Conservation (phyloP, 306 rosid genomes). For the Erythrophleum fordii region DNA sequence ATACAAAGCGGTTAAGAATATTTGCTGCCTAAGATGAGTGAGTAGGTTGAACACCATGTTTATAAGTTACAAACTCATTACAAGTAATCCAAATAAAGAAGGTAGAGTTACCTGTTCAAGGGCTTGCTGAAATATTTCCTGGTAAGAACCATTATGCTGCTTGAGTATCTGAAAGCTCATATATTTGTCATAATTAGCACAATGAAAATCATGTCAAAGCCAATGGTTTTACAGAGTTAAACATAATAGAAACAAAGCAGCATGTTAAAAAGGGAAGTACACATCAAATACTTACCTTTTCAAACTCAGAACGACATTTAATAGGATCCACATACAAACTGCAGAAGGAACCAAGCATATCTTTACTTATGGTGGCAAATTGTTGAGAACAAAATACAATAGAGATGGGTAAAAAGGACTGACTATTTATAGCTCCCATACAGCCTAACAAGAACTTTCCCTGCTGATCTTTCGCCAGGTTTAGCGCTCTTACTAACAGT, state of each 20-base stretch:
- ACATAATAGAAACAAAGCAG: background rate
- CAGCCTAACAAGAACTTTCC: constrained; percentile 65
- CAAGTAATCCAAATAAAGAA: background rate
- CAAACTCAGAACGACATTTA: constrained; percentile 61
- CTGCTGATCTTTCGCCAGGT: constrained; percentile 40
- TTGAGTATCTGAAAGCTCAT: constrained; percentile 46
- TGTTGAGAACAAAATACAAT: constrained; percentile 9
- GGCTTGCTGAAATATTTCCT: constrained; percentile 43
- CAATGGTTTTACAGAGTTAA: constrained; percentile 15
- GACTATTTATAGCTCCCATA: constrained; percentile 71
- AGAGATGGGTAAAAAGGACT: constrained; percentile 31
- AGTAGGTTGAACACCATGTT: background rate
- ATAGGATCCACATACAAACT: constrained; percentile 68
- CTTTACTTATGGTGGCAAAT: background rate
- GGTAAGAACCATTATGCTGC: constrained; percentile 42
- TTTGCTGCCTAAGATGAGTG: background rate
- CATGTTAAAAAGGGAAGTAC: background rate
- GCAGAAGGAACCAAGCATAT: constrained; percentile 36
- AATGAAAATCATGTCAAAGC: background rate
- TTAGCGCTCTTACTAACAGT: constrained; percentile 33
- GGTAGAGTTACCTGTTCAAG: constrained; percentile 41
- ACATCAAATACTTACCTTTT: constrained; percentile 46
- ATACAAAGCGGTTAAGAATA: background rate
- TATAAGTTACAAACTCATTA: background rate
- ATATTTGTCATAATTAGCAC: background rate